These are phyloP conservation scores for Oxytropis ochrocephala DNA, from an alignment of 306 rosid species.

Conservation along the genomic window DNA sequence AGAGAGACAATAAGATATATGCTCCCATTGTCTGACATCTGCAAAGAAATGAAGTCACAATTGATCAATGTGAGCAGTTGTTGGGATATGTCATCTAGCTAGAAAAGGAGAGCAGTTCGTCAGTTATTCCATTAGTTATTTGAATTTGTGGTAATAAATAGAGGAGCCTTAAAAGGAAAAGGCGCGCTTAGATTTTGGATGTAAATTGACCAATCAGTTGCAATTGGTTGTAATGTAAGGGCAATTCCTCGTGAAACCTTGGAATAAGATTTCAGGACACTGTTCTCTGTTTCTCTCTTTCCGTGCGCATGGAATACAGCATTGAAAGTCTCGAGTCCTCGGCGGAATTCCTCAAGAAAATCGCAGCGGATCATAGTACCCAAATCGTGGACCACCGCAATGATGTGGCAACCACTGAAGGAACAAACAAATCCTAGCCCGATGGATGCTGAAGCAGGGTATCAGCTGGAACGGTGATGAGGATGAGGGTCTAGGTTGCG, in stretches of 20 bases:
- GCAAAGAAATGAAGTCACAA: constrained; percentile 22
- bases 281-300: too few relatives aligned
- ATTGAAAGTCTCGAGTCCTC: too few relatives aligned
- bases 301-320: too few relatives aligned
- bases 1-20: constrained; percentile 90
- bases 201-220: not conserved
- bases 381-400: too few relatives aligned
- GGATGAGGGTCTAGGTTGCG: too few relatives aligned
- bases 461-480: too few relatives aligned
- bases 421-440: too few relatives aligned
- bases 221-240: not conserved
- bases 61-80: constrained; percentile 3
- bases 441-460: too few relatives aligned
- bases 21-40: constrained; percentile 79
- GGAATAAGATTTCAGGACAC: not conserved
- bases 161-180: not conserved
- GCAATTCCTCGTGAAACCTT: not conserved
- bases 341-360: too few relatives aligned
- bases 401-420: too few relatives aligned
- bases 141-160: not conserved
- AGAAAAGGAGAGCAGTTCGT: not conserved
- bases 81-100: not conserved
- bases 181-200: not conserved
- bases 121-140: not conserved
- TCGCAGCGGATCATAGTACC: too few relatives aligned